Evolutionary conservation across 2,329 filamentous ascomycete species (phyloP).

Genomic region (Uncinocarpus reesii): DNA sequence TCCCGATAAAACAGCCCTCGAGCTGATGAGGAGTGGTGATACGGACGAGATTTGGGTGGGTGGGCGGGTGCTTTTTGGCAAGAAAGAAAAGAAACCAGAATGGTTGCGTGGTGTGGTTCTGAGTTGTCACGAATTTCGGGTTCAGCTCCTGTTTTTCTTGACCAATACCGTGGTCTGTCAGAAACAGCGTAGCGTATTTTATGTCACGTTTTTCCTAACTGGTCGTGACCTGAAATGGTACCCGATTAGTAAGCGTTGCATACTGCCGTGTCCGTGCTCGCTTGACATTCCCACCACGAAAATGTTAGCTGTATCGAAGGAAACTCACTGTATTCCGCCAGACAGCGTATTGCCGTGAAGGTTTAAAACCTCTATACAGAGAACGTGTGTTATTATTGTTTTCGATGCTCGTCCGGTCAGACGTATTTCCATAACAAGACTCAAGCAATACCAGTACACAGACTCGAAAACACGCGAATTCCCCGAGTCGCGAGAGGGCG

Average conservation of each 20-base stretch:
- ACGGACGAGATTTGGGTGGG: not conserved
- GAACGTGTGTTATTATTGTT: constrained; percentile 8
- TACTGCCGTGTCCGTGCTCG: not conserved
- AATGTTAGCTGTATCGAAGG: not conserved
- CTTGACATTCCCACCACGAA: not conserved
- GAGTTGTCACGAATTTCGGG: constrained; percentile 12
- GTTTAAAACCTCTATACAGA: not conserved
- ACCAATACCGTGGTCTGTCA: constrained; percentile 14
- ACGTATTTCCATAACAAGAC: constrained; percentile 11
- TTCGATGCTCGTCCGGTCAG: constrained; percentile 6
- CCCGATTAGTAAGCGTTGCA: constrained; percentile 1
- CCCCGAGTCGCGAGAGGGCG: not conserved
- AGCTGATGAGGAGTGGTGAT: not conserved
- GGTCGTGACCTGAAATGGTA: constrained; percentile 3
- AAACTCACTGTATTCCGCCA: constrained; percentile 2
- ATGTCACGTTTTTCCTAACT: constrained; percentile 11
- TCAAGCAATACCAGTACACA: not conserved
- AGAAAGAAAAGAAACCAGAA: constrained; percentile 10
- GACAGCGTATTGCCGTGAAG: not conserved
- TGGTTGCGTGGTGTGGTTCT: constrained; percentile 8
- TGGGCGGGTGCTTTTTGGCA: constrained; percentile 2
- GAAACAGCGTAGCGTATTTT: constrained; percentile 15
- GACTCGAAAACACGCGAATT: not conserved
- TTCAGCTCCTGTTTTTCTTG: constrained; percentile 12
- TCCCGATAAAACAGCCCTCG: constrained; percentile 2